A percentile compares a stretch with the other conserved stretches of the same genome.
phyloP scores from a whole-genome alignment of 2,329 filamentous ascomycete genomes.

The Penicillium paneum region DNA sequence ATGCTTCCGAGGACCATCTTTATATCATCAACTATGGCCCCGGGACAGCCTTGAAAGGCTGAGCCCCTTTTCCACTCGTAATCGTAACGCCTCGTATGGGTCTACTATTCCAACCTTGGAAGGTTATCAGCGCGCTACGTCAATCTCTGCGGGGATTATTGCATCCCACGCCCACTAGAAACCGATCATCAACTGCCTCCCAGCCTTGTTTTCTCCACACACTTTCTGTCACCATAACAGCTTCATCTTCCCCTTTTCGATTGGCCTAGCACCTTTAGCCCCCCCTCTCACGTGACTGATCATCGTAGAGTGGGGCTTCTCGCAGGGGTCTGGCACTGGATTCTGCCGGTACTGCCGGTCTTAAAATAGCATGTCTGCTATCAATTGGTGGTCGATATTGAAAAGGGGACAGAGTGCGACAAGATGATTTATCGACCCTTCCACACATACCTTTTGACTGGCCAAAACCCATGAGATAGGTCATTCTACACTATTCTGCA shows the following conservation, averaged over 20 bases:
- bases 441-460: rapidly evolving
- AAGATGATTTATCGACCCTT: rapidly evolving
- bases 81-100: not conserved
- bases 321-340: not conserved
- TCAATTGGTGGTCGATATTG: not conserved
- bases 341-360: not conserved
- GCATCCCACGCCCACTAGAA: not conserved
- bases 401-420: not conserved
- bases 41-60: not conserved
- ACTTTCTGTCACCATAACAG: not conserved
- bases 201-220: not conserved
- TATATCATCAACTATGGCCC: not conserved
- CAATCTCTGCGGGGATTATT: not conserved
- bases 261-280: not conserved
- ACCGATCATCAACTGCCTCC: not conserved
- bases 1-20: not conserved
- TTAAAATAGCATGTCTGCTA: not conserved
- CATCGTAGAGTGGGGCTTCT: not conserved
- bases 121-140: not conserved
- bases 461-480: not conserved
- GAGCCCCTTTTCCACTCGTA: conserved; percentile 3
- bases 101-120: not conserved
- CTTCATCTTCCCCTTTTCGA: conserved; percentile 1
- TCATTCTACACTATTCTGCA: not conserved
- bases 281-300: not conserved